Conservation (phyloP, 2,329 filamentous ascomycete species). For the Claviceps capensis region DNA sequence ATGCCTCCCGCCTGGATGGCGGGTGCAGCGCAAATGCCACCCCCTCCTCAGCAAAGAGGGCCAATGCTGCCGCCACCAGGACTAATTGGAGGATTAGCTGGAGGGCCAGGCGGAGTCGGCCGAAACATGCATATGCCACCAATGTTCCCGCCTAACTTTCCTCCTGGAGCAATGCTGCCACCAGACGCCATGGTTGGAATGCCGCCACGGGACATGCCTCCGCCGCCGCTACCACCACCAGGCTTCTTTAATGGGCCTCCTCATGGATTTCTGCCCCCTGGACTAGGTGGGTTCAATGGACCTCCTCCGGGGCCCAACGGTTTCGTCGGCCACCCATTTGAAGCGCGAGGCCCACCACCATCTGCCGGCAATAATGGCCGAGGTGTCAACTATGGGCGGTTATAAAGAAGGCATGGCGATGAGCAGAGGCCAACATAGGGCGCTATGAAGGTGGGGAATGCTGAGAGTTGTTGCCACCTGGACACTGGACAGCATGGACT, state of each 20-base stretch:
- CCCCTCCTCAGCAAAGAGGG: constrained; percentile 26
- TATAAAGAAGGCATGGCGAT: constrained; percentile 6
- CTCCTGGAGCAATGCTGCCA: constrained; percentile 31
- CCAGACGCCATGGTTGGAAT: constrained; percentile 36
- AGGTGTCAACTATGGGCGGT: constrained; percentile 20
- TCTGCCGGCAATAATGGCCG: constrained; percentile 29
- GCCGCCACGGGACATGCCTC: constrained; percentile 39
- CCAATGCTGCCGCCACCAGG: constrained; percentile 51
- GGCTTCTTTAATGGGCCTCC: constrained; percentile 40
- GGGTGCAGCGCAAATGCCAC: constrained; percentile 28
- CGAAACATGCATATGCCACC: constrained; percentile 37
- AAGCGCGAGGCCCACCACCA: constrained; percentile 39
- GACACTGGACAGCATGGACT: neutral
- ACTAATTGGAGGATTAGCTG: constrained; percentile 24
- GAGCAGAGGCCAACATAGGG: neutral
- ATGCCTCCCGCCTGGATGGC: constrained; percentile 44
- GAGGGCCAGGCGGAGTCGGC: constrained; percentile 17
- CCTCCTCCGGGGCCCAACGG: constrained; percentile 31
- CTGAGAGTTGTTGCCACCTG: neutral
- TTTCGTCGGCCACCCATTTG: constrained; percentile 35
- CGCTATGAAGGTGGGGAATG: neutral
- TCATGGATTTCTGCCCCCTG: constrained; percentile 39
- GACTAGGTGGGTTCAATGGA: constrained; percentile 43
- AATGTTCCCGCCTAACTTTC: constrained; percentile 50
- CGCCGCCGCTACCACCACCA: constrained; percentile 42